Base-by-base conservation (phyloP, 805 yeast species). In the Candida cerambycidarum region DNA sequence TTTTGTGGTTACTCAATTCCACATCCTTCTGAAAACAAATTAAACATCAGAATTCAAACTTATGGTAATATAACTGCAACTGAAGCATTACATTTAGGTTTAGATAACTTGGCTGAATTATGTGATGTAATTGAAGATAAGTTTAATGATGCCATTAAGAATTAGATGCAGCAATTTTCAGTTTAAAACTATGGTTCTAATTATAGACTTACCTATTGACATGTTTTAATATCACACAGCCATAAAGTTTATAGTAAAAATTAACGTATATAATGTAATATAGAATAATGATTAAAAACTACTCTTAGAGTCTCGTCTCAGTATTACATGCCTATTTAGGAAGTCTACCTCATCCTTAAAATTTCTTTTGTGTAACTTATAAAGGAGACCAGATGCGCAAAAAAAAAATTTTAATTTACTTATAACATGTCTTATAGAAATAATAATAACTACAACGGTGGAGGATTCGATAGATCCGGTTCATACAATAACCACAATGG, bases 1-100 rank as follows among this genome's bases (percentile, higher is more conserved):
- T 93, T 93, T 63, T 92, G 98, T 61, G 99, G 99, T 43, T 93
- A 93, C 69, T 89, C 97, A 33, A 93, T 93, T 53, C 99, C 99
- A 9, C 99, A 93, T 66, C 99, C 99, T 14, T 87, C 96, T 27
- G 99, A 93, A 67, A 75, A 88, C 47, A 84, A 85, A 53, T 71
- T 93, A 66, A 89, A 93, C 67, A 63, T 93, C 44, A 81, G 99
- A 68, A 89, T 93, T 50, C 99, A 93, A 69, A 93, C 99, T 1
- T 90, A 89, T 59, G 97, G 85, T 38, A 68, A 67, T 46, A 76
- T 80, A 51, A 83, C 97, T 3, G 98, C 98, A 3, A 81, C 87
- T 30, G 96, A 92, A 62, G 98, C 97, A 1, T 74, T 93, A 32
- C 90, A 88, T 56, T 87, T 89, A 63, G 98, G 98, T 17, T 75